Conservation (phyloP, 192 early-diverging fungal genomes). For the Rhizoclosmatium sp. region DNA sequence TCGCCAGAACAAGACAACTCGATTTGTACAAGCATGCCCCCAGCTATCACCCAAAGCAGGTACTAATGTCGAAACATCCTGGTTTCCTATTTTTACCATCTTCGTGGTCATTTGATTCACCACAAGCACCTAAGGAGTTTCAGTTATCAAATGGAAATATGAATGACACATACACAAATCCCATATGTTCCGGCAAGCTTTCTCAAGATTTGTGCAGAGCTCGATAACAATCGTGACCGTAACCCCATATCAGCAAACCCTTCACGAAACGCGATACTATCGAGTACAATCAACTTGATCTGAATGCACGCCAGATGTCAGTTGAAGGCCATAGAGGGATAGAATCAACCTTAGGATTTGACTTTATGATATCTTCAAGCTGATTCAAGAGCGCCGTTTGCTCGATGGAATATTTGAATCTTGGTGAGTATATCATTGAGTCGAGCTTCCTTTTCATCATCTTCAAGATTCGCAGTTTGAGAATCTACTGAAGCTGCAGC, state of each 20-base stretch:
- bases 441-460: background rate
- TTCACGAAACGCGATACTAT: conserved; percentile 57
- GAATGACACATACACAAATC: conserved; percentile 38
- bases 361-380: conserved; percentile 32
- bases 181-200: conserved; percentile 37
- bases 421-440: conserved; percentile 37
- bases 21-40: conserved; percentile 53
- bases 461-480: background rate
- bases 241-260: conserved; percentile 46
- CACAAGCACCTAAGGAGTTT: conserved; percentile 45
- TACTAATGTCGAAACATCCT: conserved; percentile 35
- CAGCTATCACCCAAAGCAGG: conserved; percentile 57
- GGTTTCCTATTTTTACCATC: conserved; percentile 31
- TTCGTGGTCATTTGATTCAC: conserved; percentile 54
- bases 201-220: conserved; percentile 45
- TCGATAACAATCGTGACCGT: conserved; percentile 44
- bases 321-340: background rate
- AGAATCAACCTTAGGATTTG: conserved; percentile 27
- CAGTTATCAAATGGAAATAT: too few species aligned
- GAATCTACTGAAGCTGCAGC: conserved; percentile 26
- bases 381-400: conserved; percentile 44
- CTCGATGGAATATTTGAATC: conserved; percentile 41
- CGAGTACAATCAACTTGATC: conserved; percentile 55
- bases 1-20: conserved; percentile 47
- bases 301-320: background rate